Percentiles rank a stretch among this genome's conserved stretches.
Conservation (phyloP, 1,284 basidiomycete genomes). For the Agroathelia rolfsii region DNA sequence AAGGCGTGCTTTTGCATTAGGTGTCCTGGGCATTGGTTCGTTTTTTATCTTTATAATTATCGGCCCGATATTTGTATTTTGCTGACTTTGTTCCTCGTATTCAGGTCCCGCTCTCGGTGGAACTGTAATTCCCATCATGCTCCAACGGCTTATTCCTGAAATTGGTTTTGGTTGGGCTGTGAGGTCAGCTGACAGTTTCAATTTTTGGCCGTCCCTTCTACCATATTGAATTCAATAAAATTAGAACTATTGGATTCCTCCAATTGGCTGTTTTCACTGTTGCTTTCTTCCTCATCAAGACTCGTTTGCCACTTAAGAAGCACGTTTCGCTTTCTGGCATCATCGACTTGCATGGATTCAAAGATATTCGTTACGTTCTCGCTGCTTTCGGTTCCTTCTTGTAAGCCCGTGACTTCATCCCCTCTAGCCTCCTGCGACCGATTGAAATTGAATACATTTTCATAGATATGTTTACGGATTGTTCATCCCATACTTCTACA, state of each 20-base stretch:
- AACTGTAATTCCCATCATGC: constrained; percentile 56
- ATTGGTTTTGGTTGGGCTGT: constrained; percentile 58
- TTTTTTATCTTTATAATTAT: too few species aligned
- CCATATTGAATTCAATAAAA: too few species aligned
- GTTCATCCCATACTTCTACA: constrained; percentile 58
- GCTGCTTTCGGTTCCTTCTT: constrained; percentile 21
- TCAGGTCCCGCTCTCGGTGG: constrained; percentile 38
- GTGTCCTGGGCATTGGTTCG: constrained; percentile 42
- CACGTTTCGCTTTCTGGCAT: constrained; percentile 14
- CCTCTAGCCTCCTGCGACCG: neutral
- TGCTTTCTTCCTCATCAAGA: constrained; percentile 18
- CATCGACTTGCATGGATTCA: constrained; percentile 20
- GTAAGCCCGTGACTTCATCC: constrained; percentile 12
- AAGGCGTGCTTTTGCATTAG: constrained; percentile 51
- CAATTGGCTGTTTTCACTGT: constrained; percentile 19
- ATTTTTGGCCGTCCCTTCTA: too few species aligned
- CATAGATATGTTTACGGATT: constrained; percentile 29
- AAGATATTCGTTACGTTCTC: constrained; percentile 21
- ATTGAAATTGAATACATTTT: neutral
- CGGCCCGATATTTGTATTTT: too few species aligned
- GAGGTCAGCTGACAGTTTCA: too few species aligned
- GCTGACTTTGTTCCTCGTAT: too few species aligned
- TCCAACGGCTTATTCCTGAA: constrained; percentile 42
- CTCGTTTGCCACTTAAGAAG: constrained; percentile 15
- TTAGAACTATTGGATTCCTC: constrained; percentile 25